These are phyloP conservation scores for Fusarium citri DNA, from an alignment of 2,329 filamentous ascomycete species.

Conservation along the genomic window DNA sequence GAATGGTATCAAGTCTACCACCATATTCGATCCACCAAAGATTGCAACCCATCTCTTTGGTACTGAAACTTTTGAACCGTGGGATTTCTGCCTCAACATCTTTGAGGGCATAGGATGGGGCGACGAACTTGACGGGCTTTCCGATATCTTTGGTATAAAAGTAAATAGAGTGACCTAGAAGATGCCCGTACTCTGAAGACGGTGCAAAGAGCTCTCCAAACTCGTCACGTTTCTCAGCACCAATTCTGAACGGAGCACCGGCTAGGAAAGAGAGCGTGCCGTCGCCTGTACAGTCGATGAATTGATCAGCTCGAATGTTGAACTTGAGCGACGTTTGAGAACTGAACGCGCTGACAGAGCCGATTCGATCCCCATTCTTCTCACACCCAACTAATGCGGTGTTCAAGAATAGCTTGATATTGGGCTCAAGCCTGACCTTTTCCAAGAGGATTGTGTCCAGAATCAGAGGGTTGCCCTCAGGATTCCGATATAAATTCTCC, in stretches of 20 bases:
- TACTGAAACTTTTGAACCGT: conserved; percentile 21
- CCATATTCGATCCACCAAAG: conserved; percentile 30
- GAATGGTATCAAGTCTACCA: conserved; percentile 20
- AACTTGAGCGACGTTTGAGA: conserved; percentile 8
- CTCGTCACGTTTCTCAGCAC: conserved; percentile 17
- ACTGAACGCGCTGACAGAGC: conserved; percentile 12
- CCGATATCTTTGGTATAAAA: conserved; percentile 23
- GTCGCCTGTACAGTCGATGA: conserved; percentile 23
- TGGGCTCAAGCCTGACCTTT: conserved; percentile 7
- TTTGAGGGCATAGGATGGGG: conserved; percentile 14
- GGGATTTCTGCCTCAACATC: conserved; percentile 12
- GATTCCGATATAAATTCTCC: conserved; percentile 12
- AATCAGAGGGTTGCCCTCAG: conserved; percentile 16
- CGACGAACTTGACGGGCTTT: conserved; percentile 14
- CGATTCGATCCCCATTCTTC: not conserved
- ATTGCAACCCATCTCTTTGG: conserved; percentile 17
- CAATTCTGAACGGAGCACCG: conserved; percentile 15
- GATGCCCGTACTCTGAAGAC: conserved; percentile 17
- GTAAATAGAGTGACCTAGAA: conserved; percentile 23
- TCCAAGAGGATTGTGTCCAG: conserved; percentile 9
- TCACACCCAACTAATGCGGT: conserved; percentile 1
- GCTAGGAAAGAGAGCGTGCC: conserved; percentile 20
- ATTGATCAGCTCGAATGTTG: conserved; percentile 9
- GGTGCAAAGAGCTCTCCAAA: conserved; percentile 20
- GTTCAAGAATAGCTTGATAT: conserved; percentile 5